Percentiles rank a stretch among this genome's conserved stretches.
Conservation (phyloP, 768 basidiomycete species). For the Boletus barrowsii region DNA sequence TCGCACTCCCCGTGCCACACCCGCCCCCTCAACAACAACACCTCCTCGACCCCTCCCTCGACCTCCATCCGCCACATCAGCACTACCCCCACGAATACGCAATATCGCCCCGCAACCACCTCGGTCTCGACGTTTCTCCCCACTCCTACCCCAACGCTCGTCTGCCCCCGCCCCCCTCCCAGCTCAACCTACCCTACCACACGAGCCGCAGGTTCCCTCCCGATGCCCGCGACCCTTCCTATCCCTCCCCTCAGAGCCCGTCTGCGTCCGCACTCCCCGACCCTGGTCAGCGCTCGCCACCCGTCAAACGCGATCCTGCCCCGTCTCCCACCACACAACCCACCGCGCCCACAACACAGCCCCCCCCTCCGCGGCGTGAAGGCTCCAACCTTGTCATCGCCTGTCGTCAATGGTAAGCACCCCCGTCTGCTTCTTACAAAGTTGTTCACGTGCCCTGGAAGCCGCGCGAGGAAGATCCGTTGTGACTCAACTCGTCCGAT, state of each 20-base stretch:
- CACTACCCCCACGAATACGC: slow-evolving; percentile 40
- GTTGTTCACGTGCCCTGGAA: slow-evolving; percentile 39
- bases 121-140: slow-evolving; percentile 42
- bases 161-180: slow-evolving; percentile 35
- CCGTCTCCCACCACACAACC: slow-evolving; percentile 34
- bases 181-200: slow-evolving; percentile 21
- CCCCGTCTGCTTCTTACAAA: slow-evolving; percentile 27
- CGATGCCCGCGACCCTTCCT: slow-evolving; percentile 38
- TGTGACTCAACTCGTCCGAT: slow-evolving; percentile 81
- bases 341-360: slow-evolving; percentile 23
- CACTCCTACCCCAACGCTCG: slow-evolving; percentile 42
- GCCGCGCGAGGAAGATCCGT: slow-evolving; percentile 80
- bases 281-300: slow-evolving; percentile 30
- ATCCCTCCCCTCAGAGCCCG: slow-evolving; percentile 33
- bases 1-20: slow-evolving; percentile 34
- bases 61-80: slow-evolving; percentile 37
- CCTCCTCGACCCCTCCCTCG: slow-evolving; percentile 44
- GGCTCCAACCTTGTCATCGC: slow-evolving; percentile 73
- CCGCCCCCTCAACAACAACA: slow-evolving; percentile 30
- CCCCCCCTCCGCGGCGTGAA: slow-evolving; percentile 45
- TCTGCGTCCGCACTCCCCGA: slow-evolving; percentile 20
- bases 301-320: slow-evolving; percentile 44
- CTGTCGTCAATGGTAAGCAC: slow-evolving; percentile 75
- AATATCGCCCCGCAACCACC: slow-evolving; percentile 40
- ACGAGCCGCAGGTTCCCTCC: slow-evolving; percentile 32